phyloP scores from a whole-genome alignment of 2,329 filamentous ascomycete genomes.

The Ophiostoma fasciatum region DNA sequence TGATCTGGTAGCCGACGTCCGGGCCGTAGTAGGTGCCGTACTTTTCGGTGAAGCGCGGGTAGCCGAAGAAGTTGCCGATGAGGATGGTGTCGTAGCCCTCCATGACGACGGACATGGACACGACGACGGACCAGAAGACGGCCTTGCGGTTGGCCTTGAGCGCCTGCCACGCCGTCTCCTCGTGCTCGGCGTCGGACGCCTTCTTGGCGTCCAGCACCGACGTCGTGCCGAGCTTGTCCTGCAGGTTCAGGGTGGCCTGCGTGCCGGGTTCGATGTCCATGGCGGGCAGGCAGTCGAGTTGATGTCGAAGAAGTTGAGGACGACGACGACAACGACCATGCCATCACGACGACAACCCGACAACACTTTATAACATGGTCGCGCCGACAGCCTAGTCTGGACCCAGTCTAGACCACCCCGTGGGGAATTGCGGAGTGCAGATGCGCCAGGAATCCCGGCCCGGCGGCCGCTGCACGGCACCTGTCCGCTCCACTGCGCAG shows the following conservation, averaged over 20 bases:
- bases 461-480: too few species aligned
- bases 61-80: slow-evolving; percentile 11
- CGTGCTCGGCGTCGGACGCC: slow-evolving; percentile 1
- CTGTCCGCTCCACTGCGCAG: too few species aligned
- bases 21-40: slow-evolving; percentile 17
- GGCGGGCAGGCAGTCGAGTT: neutral
- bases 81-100: slow-evolving; percentile 13
- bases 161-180: neutral
- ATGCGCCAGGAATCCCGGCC: too few species aligned
- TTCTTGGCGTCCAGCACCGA: slow-evolving; percentile 2
- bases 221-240: neutral
- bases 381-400: too few species aligned
- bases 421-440: too few species aligned
- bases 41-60: slow-evolving; percentile 10
- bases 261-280: slow-evolving; percentile 1
- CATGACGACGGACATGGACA: slow-evolving; percentile 20
- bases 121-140: neutral
- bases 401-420: too few species aligned
- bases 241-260: neutral
- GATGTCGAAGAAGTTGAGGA: neutral
- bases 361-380: too few species aligned
- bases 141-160: neutral
- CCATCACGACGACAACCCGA: too few species aligned
- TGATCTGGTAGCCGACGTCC: slow-evolving; percentile 22
- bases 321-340: too few species aligned